These are phyloP conservation scores for Fusarium avenaceum DNA, from an alignment of 2,329 filamentous ascomycete genomes.

Conservation along the genomic window DNA sequence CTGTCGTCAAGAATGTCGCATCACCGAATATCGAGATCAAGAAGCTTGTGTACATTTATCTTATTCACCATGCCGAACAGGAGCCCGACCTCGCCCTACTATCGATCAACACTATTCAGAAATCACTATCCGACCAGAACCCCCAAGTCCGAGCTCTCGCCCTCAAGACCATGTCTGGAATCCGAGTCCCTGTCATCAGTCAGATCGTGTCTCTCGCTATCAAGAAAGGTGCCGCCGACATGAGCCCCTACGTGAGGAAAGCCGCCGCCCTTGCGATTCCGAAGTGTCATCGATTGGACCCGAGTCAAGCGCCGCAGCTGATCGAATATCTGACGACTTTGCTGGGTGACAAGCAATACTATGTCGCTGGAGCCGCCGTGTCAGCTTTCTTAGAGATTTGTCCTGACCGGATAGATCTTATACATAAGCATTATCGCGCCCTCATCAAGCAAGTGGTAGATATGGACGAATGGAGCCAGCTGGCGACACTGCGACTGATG, in stretches of 20 bases:
- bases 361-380: conserved; percentile 94
- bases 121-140: conserved; percentile 92
- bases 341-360: conserved; percentile 93
- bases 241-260: conserved; percentile 94
- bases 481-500: conserved; percentile 86
- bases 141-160: conserved; percentile 92
- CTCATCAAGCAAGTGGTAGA: conserved; percentile 93
- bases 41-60: conserved; percentile 98
- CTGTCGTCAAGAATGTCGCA: conserved; percentile 97
- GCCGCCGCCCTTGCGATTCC: conserved; percentile 94
- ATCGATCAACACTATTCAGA: conserved; percentile 99
- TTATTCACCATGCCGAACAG: conserved; percentile 95
- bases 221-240: conserved; percentile 91
- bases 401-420: conserved; percentile 85
- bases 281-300: conserved; percentile 94
- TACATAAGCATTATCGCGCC: conserved; percentile 89
- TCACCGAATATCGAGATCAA: conserved; percentile 95
- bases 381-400: conserved; percentile 91
- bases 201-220: conserved; percentile 97
- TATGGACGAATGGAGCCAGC: conserved; percentile 99
- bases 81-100: conserved; percentile 95
- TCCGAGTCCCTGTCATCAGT: conserved; percentile 96
- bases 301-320: conserved; percentile 85
- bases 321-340: conserved; percentile 83
- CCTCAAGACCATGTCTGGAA: conserved; percentile 95